Conservation (phyloP, 1,284 basidiomycete species). For the Tylopilus sp. region DNA sequence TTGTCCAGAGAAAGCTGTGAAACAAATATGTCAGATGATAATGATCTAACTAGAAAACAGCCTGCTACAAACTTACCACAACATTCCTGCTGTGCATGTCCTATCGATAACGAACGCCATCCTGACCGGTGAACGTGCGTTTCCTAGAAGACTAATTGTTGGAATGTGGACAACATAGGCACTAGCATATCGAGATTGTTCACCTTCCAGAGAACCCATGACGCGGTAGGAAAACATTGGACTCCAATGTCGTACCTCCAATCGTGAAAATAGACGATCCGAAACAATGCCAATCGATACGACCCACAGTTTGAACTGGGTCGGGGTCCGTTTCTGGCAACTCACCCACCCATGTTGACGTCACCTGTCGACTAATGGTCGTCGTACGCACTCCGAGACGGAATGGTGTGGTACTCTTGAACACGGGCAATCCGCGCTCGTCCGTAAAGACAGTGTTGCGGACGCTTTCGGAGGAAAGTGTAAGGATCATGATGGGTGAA, state of each 20-base stretch:
- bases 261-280: slow-evolving; percentile 34
- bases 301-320: slow-evolving; percentile 25
- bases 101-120: slow-evolving; percentile 39
- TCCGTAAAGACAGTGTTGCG: slow-evolving; percentile 40
- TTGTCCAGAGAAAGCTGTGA: slow-evolving; percentile 39
- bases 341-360: background rate
- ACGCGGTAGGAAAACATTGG: slow-evolving; percentile 30
- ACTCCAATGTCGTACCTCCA: slow-evolving; percentile 24
- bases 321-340: slow-evolving; percentile 1
- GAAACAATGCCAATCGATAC: slow-evolving; percentile 35
- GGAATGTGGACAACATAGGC: no score
- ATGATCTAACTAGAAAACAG: background rate
- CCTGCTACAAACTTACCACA: slow-evolving; percentile 20
- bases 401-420: slow-evolving; percentile 39
- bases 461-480: slow-evolving; percentile 33
- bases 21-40: slow-evolving; percentile 3
- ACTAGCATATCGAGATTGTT: background rate
- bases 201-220: slow-evolving; percentile 33
- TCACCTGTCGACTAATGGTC: slow-evolving; percentile 24
- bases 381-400: slow-evolving; percentile 35
- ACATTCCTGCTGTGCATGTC: slow-evolving; percentile 29
- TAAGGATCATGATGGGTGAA: slow-evolving; percentile 35
- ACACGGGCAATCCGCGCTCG: slow-evolving; percentile 33
- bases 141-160: slow-evolving; percentile 24
- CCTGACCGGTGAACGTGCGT: slow-evolving; percentile 39